Evolutionary conservation across 768 basidiomycete species (phyloP), one percentile per base, ranked within the genome.

Genomic region (Rhodotorula sphaerocarpa): DNA sequence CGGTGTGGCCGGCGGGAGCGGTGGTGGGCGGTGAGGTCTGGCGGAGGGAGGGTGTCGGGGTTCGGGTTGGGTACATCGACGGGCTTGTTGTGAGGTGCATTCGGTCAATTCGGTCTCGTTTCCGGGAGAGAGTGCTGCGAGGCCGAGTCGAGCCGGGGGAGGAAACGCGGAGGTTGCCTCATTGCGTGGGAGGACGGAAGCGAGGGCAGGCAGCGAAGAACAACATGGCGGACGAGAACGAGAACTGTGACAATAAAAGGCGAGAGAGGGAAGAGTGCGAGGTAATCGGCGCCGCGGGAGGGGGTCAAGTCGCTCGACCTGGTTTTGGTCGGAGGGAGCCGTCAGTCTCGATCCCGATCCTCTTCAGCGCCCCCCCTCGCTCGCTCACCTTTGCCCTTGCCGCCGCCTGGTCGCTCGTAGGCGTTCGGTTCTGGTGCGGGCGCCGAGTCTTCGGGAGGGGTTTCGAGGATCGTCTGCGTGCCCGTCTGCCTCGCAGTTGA

Each of bases 321-420:
- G 46, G 15, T 25, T 4, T 4, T 47, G 10, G 46, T 5, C 25
- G 25, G 3, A 46, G 25, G n/a, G n/a, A n/a, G n/a, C n/a, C n/a
- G n/a, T n/a, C n/a, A n/a, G n/a, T n/a, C n/a, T n/a, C n/a, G n/a
- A n/a, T n/a, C n/a, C n/a, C n/a, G n/a, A n/a, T n/a, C n/a, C n/a
- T n/a, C n/a, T n/a, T n/a, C n/a, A n/a, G n/a, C n/a, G n/a, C n/a
- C n/a, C n/a, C n/a, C n/a, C n/a, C n/a, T n/a, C n/a, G n/a, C n/a
- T n/a, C 16, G 34, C 61, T 30, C 50, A 63, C 62, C 62, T 33
- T 63, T 63, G 16, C 62, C 62, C 51, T 63, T 63, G 10, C 56
- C 56, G 3, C 46, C 36, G 9, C 43, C 33, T 10, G 44, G 16
- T 14, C 56, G 44, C 25, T 63, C 62, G 52, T 63, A 63, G 30